Percentiles rank a stretch among this genome's conserved stretches.
phyloP scores from a whole-genome alignment of 257 asterid genomes.

The Solanum virginianum region DNA sequence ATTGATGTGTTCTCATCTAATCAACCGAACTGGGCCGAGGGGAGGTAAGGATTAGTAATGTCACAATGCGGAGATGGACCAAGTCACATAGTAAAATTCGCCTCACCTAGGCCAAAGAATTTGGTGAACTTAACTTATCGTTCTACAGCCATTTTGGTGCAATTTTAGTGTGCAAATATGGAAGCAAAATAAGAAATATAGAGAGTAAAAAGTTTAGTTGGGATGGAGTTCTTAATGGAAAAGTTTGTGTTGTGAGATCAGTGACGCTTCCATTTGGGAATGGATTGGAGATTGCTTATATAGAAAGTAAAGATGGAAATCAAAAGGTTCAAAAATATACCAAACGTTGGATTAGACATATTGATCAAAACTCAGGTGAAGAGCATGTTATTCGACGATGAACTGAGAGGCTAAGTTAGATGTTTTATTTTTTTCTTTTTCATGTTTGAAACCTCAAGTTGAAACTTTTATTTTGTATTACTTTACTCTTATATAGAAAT shows the following conservation, averaged over 20 bases:
- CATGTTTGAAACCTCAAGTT: no score
- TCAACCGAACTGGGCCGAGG: no score
- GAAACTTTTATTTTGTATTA: no score
- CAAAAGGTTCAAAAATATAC: background rate
- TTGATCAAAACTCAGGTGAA: constrained; percentile 19
- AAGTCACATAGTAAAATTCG: no score
- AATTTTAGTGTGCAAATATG: constrained; percentile 12
- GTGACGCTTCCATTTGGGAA: constrained; percentile 18
- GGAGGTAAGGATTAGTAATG: no score
- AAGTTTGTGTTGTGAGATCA: constrained; percentile 9
- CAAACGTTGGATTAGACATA: constrained; percentile 13
- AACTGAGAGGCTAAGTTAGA: no score
- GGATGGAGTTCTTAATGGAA: background rate
- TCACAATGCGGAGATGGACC: no score
- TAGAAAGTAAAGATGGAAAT: constrained; percentile 4
- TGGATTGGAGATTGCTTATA: constrained; percentile 18
- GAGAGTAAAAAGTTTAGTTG: constrained; percentile 3
- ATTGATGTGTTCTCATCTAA: no score
- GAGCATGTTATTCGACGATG: constrained; percentile 19
- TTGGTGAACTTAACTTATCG: no score
- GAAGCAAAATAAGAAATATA: background rate
- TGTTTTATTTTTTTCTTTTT: no score
- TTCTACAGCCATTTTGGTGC: constrained; percentile 20
- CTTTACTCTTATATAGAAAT: no score
- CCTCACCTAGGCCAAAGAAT: no score